Evolutionary conservation across 2,329 filamentous ascomycete species (phyloP), one percentile per base, ranked within the genome.

Genomic region (Ceratocystiopsis sp.): DNA sequence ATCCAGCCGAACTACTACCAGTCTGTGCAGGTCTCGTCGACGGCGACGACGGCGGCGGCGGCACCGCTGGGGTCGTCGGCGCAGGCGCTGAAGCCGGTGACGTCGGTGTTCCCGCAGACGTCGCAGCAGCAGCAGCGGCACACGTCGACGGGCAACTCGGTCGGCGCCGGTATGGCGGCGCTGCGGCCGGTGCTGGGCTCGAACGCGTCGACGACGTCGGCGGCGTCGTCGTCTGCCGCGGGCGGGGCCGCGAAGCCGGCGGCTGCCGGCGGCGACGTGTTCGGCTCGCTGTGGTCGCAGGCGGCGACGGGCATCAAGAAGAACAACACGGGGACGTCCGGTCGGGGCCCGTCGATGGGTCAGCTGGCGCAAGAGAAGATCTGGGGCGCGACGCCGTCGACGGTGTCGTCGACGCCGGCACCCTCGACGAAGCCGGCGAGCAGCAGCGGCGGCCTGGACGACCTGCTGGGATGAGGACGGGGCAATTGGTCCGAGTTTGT

Each of bases 361-460:
- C 87, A 93, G 59, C 75, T 98, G 42, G 89, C 87, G n/a, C 95
- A 95, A 68, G 86, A 95, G 63, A 95, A 96, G 71, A 84, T 98
- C 49, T 98, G 93, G 86, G 91, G 89, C 16, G 73, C 83, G 0
- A 70, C 80, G 15, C 68, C 76, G 40, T 47, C 65, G 51, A 49
- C 57, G 50, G 44, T 54, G 10, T 44, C 51, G 12, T 17, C 37
- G n/a, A 3, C 17, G 2, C 49, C 57, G 50, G 42, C 55, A 7
- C 45, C 52, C 3, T 17, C 55, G 19, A 33, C 53, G n/a, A 57
- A 61, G 48, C 52, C 59, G 1, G 49, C 54, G 47, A 29, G 53
- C 46, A 50, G 56, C 19, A 53, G 55, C 45, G 57, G 58, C 43
- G 66, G 64, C 8, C 58, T 70, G 39, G 64, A 65, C 45, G 68